These are phyloP conservation scores for Cladosporium sp. DNA, from an alignment of 2,329 filamentous ascomycete species.

Conservation along the genomic window DNA sequence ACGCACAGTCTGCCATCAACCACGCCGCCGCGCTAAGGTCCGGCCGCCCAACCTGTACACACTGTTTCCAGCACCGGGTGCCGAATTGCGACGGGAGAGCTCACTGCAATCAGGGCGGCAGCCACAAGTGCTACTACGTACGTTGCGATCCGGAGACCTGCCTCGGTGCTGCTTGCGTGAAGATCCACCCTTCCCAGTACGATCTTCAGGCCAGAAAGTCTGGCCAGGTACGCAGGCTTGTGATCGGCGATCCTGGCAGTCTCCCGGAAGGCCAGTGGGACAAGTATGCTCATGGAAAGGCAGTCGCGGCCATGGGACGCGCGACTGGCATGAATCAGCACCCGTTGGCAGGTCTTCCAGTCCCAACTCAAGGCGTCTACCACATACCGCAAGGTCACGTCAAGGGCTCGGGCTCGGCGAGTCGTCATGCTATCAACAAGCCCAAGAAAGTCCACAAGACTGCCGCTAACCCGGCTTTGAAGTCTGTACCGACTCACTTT, in stretches of 20 bases:
- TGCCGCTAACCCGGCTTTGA: neutral
- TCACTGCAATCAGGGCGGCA: neutral
- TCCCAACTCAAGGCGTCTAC: neutral
- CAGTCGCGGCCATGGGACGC: neutral
- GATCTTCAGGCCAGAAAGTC: neutral
- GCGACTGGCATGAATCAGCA: neutral
- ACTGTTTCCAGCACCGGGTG: neutral
- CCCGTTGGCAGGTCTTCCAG: neutral
- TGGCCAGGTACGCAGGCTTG: neutral
- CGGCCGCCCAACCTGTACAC: neutral
- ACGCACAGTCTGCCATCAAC: neutral
- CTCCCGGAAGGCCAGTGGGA: neutral
- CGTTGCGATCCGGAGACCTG: conserved; percentile 1
- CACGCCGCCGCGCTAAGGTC: neutral
- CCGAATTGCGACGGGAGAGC: conserved; percentile 1
- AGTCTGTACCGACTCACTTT: neutral
- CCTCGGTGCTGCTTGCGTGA: neutral
- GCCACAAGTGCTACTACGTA: conserved; percentile 10
- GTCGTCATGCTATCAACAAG: neutral
- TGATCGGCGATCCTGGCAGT: neutral
- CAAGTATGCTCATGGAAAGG: neutral
- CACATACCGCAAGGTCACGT: neutral
- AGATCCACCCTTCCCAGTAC: conserved; percentile 9
- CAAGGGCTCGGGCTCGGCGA: neutral
- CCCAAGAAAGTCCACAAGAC: neutral